phyloP scores from a whole-genome alignment of 2,329 filamentous ascomycete genomes.

The Penicillium sclerotiorum region DNA sequence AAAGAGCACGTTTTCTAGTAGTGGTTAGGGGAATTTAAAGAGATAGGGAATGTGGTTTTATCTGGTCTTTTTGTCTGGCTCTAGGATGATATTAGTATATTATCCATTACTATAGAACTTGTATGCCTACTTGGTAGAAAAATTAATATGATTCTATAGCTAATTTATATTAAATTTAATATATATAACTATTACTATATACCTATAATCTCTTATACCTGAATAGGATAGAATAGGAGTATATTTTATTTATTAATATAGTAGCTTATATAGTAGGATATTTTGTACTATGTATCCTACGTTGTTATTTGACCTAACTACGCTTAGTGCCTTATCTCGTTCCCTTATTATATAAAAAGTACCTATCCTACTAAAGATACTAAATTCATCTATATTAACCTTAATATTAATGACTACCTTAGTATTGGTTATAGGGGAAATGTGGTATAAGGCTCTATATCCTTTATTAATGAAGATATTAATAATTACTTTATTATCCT shows the following conservation, averaged over 20 bases:
- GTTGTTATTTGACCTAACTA: conserved; percentile 3
- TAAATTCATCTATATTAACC: neutral
- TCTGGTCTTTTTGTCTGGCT: neutral
- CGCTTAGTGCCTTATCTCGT: conserved; percentile 3
- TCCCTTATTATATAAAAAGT: conserved; percentile 3
- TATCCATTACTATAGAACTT: neutral
- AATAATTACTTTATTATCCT: conserved; percentile 5
- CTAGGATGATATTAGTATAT: neutral
- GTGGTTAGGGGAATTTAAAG: too few species aligned
- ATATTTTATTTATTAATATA: conserved; percentile 3
- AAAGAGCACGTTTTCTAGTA: too few species aligned
- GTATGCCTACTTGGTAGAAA: neutral
- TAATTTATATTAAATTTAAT: neutral
- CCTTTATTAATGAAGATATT: neutral
- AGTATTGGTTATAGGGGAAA: neutral
- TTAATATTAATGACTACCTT: neutral
- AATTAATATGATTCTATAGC: neutral
- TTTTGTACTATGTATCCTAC: conserved; percentile 6
- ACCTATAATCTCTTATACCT: neutral
- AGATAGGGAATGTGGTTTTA: too few species aligned
- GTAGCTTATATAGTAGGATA: conserved; percentile 4
- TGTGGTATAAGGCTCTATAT: conserved; percentile 3
- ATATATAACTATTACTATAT: neutral
- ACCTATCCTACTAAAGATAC: conserved; percentile 3
- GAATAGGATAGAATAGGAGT: neutral